Conservation (phyloP, 208 protist genomes). For the Wallacemonas sp. region DNA sequence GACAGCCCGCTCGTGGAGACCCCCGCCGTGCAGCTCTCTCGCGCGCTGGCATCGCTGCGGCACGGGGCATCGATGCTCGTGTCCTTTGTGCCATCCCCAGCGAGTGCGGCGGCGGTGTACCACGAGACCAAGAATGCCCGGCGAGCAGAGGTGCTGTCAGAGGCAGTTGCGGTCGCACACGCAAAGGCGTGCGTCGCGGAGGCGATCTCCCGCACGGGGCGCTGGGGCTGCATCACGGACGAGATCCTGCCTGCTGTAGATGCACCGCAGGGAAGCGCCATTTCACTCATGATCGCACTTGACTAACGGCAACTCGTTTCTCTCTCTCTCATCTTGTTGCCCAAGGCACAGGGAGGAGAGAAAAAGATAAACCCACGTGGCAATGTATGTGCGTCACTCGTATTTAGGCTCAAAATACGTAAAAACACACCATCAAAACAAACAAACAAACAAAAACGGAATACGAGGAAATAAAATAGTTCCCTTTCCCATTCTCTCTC, state of each 20-base stretch:
- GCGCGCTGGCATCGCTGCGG: slow-evolving; percentile 41
- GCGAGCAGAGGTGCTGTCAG: slow-evolving; percentile 41
- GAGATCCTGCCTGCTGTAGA: slow-evolving; percentile 74
- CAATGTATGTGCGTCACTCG: too few relatives aligned
- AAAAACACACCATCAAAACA: too few relatives aligned
- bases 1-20: slow-evolving; percentile 12
- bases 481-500: too few relatives aligned
- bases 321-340: too few relatives aligned
- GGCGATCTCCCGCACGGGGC: slow-evolving; percentile 48
- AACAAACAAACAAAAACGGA: too few relatives aligned
- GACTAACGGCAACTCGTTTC: slow-evolving; percentile 17
- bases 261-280: slow-evolving; percentile 49
- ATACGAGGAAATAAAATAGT: too few relatives aligned
- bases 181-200: slow-evolving; percentile 52
- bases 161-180: slow-evolving; percentile 29
- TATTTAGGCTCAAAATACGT: too few relatives aligned
- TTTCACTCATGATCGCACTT: slow-evolving; percentile 57
- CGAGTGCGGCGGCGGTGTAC: slow-evolving; percentile 40
- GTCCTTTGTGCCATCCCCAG: slow-evolving; percentile 44
- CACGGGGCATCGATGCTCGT: slow-evolving; percentile 49
- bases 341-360: too few relatives aligned
- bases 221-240: slow-evolving; percentile 67
- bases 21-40: slow-evolving; percentile 34
- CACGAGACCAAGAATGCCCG: slow-evolving; percentile 33
- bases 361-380: too few relatives aligned